Evolutionary conservation across 2,329 filamentous ascomycete species (phyloP), one percentile per base, ranked within the genome.

Genomic region (Penicillium sp.): DNA sequence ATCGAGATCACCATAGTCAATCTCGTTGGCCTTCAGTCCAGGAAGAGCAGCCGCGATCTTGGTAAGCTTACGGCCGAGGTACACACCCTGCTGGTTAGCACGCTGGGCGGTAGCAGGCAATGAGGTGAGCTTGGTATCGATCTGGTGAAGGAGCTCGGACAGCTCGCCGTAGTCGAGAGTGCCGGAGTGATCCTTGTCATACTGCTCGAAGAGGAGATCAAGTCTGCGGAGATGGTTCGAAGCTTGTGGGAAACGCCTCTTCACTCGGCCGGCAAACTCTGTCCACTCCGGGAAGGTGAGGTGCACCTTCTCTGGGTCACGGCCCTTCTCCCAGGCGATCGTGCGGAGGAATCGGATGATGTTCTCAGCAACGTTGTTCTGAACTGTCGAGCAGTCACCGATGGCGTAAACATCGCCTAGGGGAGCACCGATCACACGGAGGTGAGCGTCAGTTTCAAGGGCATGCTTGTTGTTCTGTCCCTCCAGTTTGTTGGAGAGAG

Each of bases 361-460:
- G 76, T 97, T 88, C 68, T 96, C 91, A 3, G 92, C 90, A 2
- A 97, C 82, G 65, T 99, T 99, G 79, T 99, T 99, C 70, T 99
- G 95, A 0, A 99, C 93, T 0, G 95, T 99, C 6, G 91, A 83
- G 77, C 94, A 97, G 76, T 99, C 94, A 13, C 94, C 94, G 58
- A 99, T 92, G 45, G 92, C 92, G 69, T 99, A 99, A 21, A 99
- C 92, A 57, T 97, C 93, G 36, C 94, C 94, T 0, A 97, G 77
- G 0, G 94, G 94, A 0, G 94, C 86, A 49, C 94, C 94, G 56
- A 89, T 90, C 0, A 99, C 79, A 39, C 94, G 91, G 8, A 97
- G 86, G 70, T 99, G 93, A 1, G 91, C 87, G 71, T 99, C 94
- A 0, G 94, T 99, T 72, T 97, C 94, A 8, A 99, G 83, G 2